These are phyloP conservation scores for Aspergillus eucalypticola DNA, from an alignment of 2,329 filamentous ascomycete genomes.

Conservation along the genomic window DNA sequence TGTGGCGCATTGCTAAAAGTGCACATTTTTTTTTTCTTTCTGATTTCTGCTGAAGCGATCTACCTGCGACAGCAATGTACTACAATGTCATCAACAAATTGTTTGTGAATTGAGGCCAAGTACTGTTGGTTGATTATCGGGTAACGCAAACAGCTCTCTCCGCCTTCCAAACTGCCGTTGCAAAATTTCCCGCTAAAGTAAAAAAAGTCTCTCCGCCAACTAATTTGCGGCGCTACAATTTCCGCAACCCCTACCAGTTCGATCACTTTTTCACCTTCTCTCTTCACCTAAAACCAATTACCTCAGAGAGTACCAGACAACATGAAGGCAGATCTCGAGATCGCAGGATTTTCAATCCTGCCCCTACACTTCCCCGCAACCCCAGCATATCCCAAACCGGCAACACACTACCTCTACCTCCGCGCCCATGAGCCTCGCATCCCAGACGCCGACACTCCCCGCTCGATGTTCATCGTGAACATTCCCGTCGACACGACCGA, in stretches of 20 bases:
- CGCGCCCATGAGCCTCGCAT: slow-evolving; percentile 79
- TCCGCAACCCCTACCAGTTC: background rate
- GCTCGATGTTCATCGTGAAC: slow-evolving; percentile 89
- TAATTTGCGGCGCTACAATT: background rate
- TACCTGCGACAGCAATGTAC: background rate
- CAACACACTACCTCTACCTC: slow-evolving; percentile 82
- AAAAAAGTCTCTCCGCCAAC: slow-evolving; percentile 6
- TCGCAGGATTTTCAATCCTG: slow-evolving; percentile 68
- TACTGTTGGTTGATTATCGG: background rate
- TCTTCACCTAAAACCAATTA: background rate
- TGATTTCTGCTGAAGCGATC: background rate
- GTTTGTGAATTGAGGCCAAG: background rate
- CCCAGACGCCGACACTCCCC: slow-evolving; percentile 69
- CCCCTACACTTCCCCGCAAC: slow-evolving; percentile 66
- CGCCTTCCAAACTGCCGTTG: slow-evolving; percentile 15
- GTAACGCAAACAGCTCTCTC: slow-evolving; percentile 9
- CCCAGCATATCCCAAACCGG: slow-evolving; percentile 62
- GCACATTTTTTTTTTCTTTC: background rate
- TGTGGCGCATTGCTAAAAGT: background rate
- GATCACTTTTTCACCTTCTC: background rate
- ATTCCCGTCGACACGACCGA: slow-evolving; percentile 82
- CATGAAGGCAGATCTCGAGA: slow-evolving; percentile 43
- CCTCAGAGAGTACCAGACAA: slow-evolving; percentile 11
- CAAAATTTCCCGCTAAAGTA: slow-evolving; percentile 17
- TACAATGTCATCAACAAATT: background rate